Evolutionary conservation across 768 basidiomycete species (phyloP).

Genomic region (Dendrothele bispora): DNA sequence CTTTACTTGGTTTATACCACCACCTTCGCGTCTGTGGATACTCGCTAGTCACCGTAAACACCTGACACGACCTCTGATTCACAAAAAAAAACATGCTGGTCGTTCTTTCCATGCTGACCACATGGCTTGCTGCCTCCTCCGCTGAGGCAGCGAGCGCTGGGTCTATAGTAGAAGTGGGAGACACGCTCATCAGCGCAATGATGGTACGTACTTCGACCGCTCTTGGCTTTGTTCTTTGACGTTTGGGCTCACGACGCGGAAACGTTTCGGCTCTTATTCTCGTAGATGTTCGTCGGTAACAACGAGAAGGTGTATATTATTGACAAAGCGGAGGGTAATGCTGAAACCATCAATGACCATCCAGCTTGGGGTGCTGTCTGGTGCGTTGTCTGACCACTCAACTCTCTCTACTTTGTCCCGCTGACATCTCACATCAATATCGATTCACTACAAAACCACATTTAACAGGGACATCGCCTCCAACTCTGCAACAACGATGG

Average conservation of each 20-base stretch:
- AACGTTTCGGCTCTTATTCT: too few relatives aligned
- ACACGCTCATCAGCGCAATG: constrained; percentile 50
- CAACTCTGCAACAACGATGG: constrained; percentile 63
- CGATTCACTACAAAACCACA: background rate
- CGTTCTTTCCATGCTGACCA: constrained; percentile 39
- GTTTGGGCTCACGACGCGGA: background rate
- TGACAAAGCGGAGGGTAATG: constrained; percentile 88
- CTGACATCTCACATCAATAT: too few relatives aligned
- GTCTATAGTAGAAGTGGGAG: constrained; percentile 45
- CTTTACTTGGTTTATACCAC: too few relatives aligned
- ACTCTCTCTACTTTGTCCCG: too few relatives aligned
- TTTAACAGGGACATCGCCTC: constrained; percentile 57
- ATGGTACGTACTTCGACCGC: constrained; percentile 39
- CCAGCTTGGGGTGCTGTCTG: constrained; percentile 78
- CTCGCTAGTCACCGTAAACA: too few relatives aligned
- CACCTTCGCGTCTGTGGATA: too few relatives aligned
- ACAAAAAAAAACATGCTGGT: too few relatives aligned
- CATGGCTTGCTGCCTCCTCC: constrained; percentile 43
- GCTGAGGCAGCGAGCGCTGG: constrained; percentile 38
- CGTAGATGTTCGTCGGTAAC: constrained; percentile 79
- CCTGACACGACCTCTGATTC: too few relatives aligned
- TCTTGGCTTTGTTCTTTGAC: background rate
- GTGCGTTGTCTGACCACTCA: too few relatives aligned
- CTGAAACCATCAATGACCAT: constrained; percentile 62
- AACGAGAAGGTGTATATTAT: constrained; percentile 82